Evolutionary conservation across 768 basidiomycete genomes (phyloP), one percentile per base, ranked within the genome.

Genomic region (Pulveroboletus ravenelii): DNA sequence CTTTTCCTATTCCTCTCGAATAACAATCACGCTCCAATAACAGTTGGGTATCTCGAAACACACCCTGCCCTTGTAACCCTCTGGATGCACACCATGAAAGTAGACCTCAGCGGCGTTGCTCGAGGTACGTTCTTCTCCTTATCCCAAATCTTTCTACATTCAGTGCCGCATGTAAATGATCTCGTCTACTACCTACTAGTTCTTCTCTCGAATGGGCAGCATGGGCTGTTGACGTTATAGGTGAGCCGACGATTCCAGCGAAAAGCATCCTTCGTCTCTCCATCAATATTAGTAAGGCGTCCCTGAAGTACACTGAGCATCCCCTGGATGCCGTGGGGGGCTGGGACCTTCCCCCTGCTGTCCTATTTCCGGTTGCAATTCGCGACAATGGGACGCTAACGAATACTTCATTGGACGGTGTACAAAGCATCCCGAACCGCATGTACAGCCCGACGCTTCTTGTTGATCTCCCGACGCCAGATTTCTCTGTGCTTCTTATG

Each of bases 401-500:
- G 32, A 57, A 60, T 3, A 25, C 10, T 13, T 61, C 53, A 6
- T 29, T 18, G 29, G 23, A 20, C 8, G 10, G 13, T 0, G 42
- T 10, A 7, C 35, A 15, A 12, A 54, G 43, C 17, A 57, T 67
- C 41, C 65, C 46, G 3, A 39, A 51, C 36, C 60, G 85, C 40
- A 77, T 96, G 41, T 95, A 95, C 67, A 93, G 91, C 2, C 75
- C 81, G 0, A 78, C 85, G 9, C 76, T 95, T 23, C 81, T 98
- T 34, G 81, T 94, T 40, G 91, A 94, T 66, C 79, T 96, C n/a
- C 87, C 95, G n/a, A 93, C 91, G 31, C 96, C 95, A 0, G 96
- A 98, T 67, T 98, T 98, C 66, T 93, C 90, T 68, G 98, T 98
- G 96, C 96, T 23, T 23, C 23, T 23, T 23, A 27, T 6, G 25